Evolutionary conservation across 2,329 filamentous ascomycete species (phyloP).

Genomic region (Sclerotinia trifoliorum): DNA sequence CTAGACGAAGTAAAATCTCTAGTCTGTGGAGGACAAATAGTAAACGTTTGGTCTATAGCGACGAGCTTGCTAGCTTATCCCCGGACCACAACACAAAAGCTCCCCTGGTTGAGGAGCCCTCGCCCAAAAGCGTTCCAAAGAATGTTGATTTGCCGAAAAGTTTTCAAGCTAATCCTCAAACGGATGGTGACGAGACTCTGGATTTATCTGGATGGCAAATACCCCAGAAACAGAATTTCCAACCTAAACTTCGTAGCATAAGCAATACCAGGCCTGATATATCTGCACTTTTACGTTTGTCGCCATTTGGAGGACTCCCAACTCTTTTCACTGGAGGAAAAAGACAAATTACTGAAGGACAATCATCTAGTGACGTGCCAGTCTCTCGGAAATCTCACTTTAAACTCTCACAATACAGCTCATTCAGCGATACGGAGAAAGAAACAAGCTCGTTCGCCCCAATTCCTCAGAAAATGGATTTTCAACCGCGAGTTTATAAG

Average conservation of each 20-base stretch:
- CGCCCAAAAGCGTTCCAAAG: background rate
- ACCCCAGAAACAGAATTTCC: constrained; percentile 39
- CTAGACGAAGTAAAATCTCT: constrained; percentile 37
- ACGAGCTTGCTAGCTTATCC: constrained; percentile 35
- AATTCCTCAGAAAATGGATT: constrained; percentile 37
- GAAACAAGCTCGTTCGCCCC: constrained; percentile 27
- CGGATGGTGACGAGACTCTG: constrained; percentile 24
- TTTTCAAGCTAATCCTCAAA: background rate
- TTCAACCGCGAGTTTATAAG: constrained; percentile 34
- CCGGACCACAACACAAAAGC: constrained; percentile 21
- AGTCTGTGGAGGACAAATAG: constrained; percentile 40
- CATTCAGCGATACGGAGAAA: background rate
- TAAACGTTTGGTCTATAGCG: constrained; percentile 37
- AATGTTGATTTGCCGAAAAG: background rate
- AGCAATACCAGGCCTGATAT: constrained; percentile 30
- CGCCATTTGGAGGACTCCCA: constrained; percentile 34
- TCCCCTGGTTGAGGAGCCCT: constrained; percentile 13
- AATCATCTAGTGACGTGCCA: background rate
- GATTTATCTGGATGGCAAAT: constrained; percentile 36
- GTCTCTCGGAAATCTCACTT: background rate
- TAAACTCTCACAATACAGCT: background rate
- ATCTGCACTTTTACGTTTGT: constrained; percentile 34
- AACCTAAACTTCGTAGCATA: constrained; percentile 31
- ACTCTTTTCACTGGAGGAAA: constrained; percentile 23
- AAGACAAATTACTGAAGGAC: background rate